A percentile compares a stretch with the other conserved stretches of the same genome.
Evolutionary conservation across 345 rosid species (phyloP).

Genomic region (Psidium guajava): DNA sequence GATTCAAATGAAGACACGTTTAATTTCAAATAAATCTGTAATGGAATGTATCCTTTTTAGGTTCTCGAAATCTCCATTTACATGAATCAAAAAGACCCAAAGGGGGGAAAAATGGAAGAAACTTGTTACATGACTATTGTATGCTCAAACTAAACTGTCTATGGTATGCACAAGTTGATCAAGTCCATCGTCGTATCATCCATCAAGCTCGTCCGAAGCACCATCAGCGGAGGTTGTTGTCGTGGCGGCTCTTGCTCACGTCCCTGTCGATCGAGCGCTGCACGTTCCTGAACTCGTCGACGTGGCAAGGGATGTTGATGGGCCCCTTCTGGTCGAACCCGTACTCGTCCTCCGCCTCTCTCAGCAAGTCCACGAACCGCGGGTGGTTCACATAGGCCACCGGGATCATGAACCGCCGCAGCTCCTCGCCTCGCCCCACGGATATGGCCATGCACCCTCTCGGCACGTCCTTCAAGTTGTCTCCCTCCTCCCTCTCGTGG

Average conservation of each 20-base stretch:
- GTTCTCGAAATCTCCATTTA: neutral
- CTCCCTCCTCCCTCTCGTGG: slow-evolving; percentile 1
- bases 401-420: slow-evolving; percentile 64
- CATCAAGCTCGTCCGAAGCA: slow-evolving; percentile 32
- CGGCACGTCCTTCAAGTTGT: slow-evolving; percentile 24
- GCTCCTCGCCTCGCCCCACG: slow-evolving; percentile 66
- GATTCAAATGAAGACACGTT: neutral
- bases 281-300: slow-evolving; percentile 56
- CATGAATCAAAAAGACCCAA: neutral
- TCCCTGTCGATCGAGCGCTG: slow-evolving; percentile 50
- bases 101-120: too few species aligned
- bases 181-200: neutral
- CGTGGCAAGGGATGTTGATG: slow-evolving; percentile 67
- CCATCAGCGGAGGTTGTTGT: slow-evolving; percentile 11
- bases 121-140: neutral
- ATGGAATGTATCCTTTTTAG: neutral
- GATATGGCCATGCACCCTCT: slow-evolving; percentile 59
- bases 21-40: neutral
- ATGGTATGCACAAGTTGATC: neutral
- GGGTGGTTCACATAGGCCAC: slow-evolving; percentile 73
- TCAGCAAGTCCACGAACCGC: slow-evolving; percentile 43
- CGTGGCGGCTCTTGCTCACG: slow-evolving; percentile 17
- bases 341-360: slow-evolving; percentile 66
- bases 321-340: slow-evolving; percentile 69
- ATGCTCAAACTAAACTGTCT: neutral